These are phyloP conservation scores for Nicotiana sylvestris DNA, from an alignment of 257 asterid species.

Conservation along the genomic window DNA sequence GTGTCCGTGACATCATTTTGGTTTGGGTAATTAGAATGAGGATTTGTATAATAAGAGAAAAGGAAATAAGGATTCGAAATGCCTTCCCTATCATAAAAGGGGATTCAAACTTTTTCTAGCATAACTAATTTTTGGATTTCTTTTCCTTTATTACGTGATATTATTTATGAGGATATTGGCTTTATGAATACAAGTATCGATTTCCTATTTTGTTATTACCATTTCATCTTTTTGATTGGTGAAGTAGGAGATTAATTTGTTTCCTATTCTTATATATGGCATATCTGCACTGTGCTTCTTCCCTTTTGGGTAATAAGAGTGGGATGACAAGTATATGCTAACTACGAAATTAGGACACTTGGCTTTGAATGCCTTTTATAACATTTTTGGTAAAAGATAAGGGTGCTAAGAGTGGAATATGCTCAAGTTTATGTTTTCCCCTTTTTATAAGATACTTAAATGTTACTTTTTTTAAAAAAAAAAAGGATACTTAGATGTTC, in stretches of 20 bases:
- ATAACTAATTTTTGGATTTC: neutral
- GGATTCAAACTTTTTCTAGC: neutral
- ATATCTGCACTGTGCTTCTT: neutral
- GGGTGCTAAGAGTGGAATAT: too few relatives aligned
- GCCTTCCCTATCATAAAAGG: neutral
- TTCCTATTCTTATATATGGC: neutral
- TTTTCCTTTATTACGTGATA: neutral
- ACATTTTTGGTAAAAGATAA: too few relatives aligned
- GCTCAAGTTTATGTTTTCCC: too few relatives aligned
- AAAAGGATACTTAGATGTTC: too few relatives aligned
- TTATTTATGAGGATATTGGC: neutral
- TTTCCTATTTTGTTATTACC: neutral
- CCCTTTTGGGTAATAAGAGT: neutral
- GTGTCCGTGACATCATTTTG: neutral
- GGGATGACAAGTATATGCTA: neutral
- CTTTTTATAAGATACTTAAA: too few relatives aligned
- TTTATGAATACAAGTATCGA: neutral
- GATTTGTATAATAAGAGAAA: neutral
- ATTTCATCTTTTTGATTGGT: neutral
- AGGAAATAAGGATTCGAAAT: neutral
- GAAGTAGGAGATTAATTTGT: neutral
- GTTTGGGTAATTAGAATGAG: neutral
- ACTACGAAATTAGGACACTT: neutral
- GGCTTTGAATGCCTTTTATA: neutral
- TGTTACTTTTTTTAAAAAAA: too few relatives aligned